A percentile compares a stretch with the other conserved stretches of the same genome.
Evolutionary conservation across 805 yeast species (phyloP).

Genomic region (Saccharomycopsis oosterbeekiorum): DNA sequence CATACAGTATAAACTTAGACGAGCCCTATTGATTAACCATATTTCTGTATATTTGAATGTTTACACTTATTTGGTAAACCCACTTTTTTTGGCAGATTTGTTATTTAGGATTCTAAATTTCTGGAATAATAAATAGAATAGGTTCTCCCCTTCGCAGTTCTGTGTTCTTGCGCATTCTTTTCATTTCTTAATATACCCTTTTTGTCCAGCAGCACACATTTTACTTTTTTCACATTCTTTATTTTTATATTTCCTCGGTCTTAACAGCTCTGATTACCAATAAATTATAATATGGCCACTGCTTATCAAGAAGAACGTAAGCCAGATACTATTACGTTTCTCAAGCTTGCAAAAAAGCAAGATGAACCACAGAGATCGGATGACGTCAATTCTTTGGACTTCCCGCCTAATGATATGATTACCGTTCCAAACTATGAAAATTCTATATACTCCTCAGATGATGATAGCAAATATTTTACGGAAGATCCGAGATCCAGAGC

Average conservation of each 20-base stretch:
- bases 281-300: neutral
- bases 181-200: neutral
- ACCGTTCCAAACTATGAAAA: constrained; percentile 16
- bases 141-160: too few species aligned
- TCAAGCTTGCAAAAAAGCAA: neutral
- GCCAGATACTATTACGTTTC: neutral
- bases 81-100: too few species aligned
- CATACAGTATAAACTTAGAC: neutral
- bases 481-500: neutral
- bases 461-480: constrained; percentile 1
- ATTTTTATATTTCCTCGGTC: too few species aligned
- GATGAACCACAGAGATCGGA: neutral
- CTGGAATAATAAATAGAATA: too few species aligned
- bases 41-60: neutral
- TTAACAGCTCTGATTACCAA: too few species aligned
- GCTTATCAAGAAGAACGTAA: neutral
- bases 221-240: neutral
- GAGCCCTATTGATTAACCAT: neutral
- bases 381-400: constrained; percentile 7
- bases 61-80: neutral
- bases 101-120: too few species aligned
- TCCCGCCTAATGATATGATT: constrained; percentile 17
- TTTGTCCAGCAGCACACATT: neutral
- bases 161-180: too few species aligned
- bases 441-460: constrained; percentile 10